A percentile compares a stretch with the other conserved stretches of the same genome.
Conservation (phyloP, 1,284 basidiomycete genomes). For the Mycena citricolor region DNA sequence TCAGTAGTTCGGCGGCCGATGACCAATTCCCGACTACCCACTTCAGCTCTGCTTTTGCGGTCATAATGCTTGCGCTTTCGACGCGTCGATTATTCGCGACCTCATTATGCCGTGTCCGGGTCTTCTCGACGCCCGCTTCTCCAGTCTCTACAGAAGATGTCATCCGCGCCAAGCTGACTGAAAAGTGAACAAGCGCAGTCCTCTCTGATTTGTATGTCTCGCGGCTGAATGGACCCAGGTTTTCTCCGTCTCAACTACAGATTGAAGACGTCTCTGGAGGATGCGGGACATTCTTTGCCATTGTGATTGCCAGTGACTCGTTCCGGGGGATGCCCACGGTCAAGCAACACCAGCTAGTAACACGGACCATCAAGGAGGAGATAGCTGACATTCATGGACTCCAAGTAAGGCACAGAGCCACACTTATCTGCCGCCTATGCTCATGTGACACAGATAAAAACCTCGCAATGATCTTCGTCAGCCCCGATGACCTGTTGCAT, state of each 20-base stretch:
- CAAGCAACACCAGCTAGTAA: conserved; percentile 94
- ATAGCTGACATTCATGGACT: conserved; percentile 93
- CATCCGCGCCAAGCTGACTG: conserved; percentile 74
- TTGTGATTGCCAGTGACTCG: conserved; percentile 78
- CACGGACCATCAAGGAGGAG: conserved; percentile 83
- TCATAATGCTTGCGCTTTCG: conserved; percentile 27
- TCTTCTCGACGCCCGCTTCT: conserved; percentile 25
- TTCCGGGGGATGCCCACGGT: conserved; percentile 88
- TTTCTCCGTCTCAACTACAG: background rate
- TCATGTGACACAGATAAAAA: no score
- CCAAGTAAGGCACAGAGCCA: no score
- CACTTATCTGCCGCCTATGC: no score
- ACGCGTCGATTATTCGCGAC: conserved; percentile 28
- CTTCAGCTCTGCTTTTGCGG: conserved; percentile 5
- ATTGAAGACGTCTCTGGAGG: conserved; percentile 67
- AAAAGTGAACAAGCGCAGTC: conserved; percentile 35
- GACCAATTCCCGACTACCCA: conserved; percentile 3
- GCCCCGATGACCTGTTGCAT: no score
- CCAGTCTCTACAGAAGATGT: conserved; percentile 43
- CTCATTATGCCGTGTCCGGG: conserved; percentile 22
- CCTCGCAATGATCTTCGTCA: no score
- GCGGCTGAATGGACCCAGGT: conserved; percentile 47
- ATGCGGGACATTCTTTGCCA: conserved; percentile 95
- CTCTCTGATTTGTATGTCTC: conserved; percentile 57
- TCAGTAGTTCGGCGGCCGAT: conserved; percentile 20